Base-by-base conservation (phyloP, 1,139 yeast species). In the Arxiozyma slooffiae region DNA sequence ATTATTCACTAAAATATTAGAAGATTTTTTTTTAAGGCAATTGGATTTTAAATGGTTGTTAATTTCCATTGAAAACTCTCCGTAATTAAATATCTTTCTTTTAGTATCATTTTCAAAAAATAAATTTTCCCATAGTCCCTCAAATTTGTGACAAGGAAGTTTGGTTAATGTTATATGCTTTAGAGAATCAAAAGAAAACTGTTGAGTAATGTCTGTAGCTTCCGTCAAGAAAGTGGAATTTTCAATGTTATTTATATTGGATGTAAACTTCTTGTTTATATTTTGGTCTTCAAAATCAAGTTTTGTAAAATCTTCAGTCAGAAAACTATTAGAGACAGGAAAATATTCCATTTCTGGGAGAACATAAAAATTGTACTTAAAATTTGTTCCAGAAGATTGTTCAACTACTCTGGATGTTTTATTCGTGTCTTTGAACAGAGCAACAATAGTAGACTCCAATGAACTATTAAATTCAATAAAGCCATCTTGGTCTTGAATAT, bases 91-190 rank as follows among this genome's bases (percentile, higher is more conserved):
- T 30, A 68, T 43, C 30, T 58, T 57, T 34, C 58, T 57, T 50
- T 68, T 70, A 14, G 67, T 49, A 22, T 55, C 47, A 5, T 53
- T 49, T 20, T 62, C 64, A 49, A 66, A 63, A 42, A 62, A 59
- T 36, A 70, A 52, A 0, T 63, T 51, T 43, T 64, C 67, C 73
- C 74, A 70, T 4, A 57, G 44, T 11, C 57, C 55, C 37, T 68
- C 68, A 14, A 61, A 57, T 20, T 58, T 52, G 6, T 51, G 46
- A 11, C 59, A 57, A 6, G 73, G 73, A 18, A 69, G 53, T 2
- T 55, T 41, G 0, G 60, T 55, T 1, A 62, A 48, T 9, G 50
- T 55, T 5, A 60, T 50, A 20, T 55, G 51, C 1, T 52, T 44
- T 11, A 56, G 40, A 6, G 61, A 56, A 36, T 63, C 60, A 38